Percentiles rank a stretch among this genome's conserved stretches.
phyloP scores from a whole-genome alignment of 129 eudicot genomes.

The Dittrichia graveolens region DNA sequence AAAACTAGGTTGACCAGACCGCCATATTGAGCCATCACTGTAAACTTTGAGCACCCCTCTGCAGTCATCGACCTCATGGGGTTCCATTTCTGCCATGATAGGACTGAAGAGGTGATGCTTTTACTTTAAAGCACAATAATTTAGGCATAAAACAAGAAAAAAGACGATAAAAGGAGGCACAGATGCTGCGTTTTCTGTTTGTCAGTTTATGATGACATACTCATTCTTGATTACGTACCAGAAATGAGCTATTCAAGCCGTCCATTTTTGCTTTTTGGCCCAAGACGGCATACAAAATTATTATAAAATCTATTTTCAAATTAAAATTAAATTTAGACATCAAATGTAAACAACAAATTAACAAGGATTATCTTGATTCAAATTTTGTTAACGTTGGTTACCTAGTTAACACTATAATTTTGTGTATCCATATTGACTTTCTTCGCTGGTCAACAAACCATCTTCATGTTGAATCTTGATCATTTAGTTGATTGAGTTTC shows the following conservation, averaged over 20 bases:
- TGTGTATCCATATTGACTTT: neutral
- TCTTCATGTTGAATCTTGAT: neutral
- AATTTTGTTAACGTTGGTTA: too few species aligned
- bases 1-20: conserved; percentile 69
- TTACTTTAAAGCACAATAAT: conserved; percentile 11
- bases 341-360: neutral
- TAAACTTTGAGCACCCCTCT: conserved; percentile 73
- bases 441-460: neutral
- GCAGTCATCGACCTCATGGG: conserved; percentile 63
- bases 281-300: neutral
- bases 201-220: conserved; percentile 14
- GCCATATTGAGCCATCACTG: conserved; percentile 66
- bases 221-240: conserved; percentile 17
- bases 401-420: neutral
- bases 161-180: conserved; percentile 27
- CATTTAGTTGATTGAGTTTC: neutral
- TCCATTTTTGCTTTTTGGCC: conserved; percentile 11
- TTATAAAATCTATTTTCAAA: neutral
- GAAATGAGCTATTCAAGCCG: conserved; percentile 21
- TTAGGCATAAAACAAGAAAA: conserved; percentile 14
- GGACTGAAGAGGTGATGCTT: conserved; percentile 6
- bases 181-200: conserved; percentile 10
- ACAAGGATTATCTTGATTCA: too few species aligned
- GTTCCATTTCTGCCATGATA: conserved; percentile 20
- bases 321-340: neutral